These are phyloP conservation scores for Calocybe gangraenosa DNA, from an alignment of 768 basidiomycete species.

Conservation along the genomic window DNA sequence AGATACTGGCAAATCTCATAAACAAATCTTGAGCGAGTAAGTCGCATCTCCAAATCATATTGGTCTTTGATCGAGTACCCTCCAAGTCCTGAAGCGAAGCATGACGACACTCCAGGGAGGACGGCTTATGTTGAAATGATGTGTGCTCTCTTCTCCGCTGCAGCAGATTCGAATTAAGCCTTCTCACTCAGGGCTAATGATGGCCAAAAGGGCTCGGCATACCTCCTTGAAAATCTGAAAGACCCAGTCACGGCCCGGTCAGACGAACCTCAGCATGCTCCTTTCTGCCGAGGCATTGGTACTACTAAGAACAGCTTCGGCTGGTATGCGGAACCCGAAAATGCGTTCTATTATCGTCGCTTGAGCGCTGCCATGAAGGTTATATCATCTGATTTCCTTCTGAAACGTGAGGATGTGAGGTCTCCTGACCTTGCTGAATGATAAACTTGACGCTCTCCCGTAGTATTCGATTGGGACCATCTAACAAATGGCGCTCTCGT, in stretches of 20 bases:
- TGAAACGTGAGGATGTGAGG: no score
- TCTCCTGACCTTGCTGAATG: no score
- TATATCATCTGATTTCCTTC: neutral
- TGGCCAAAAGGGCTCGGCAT: slow-evolving; percentile 19
- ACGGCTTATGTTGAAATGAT: slow-evolving; percentile 21
- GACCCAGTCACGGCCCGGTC: slow-evolving; percentile 19
- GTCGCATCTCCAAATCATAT: neutral
- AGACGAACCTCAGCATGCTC: slow-evolving; percentile 13
- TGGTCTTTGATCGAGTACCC: neutral
- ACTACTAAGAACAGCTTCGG: neutral
- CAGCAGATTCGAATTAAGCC: neutral
- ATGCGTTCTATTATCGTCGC: slow-evolving; percentile 1
- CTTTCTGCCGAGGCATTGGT: slow-evolving; percentile 4
- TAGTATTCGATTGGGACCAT: slow-evolving; percentile 20
- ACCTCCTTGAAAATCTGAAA: slow-evolving; percentile 22
- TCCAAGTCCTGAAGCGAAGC: slow-evolving; percentile 23
- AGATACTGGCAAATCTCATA: slow-evolving; percentile 25
- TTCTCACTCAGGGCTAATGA: slow-evolving; percentile 15
- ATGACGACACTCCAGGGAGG: slow-evolving; percentile 24
- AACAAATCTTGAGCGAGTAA: slow-evolving; percentile 22
- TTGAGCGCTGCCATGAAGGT: slow-evolving; percentile 4
- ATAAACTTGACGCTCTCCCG: no score
- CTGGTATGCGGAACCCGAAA: neutral
- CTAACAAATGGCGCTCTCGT: slow-evolving; percentile 18
- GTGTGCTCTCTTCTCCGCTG: slow-evolving; percentile 12